These are phyloP conservation scores for Psilocybe mexicana DNA, from an alignment of 1,284 basidiomycete genomes.

Conservation along the genomic window DNA sequence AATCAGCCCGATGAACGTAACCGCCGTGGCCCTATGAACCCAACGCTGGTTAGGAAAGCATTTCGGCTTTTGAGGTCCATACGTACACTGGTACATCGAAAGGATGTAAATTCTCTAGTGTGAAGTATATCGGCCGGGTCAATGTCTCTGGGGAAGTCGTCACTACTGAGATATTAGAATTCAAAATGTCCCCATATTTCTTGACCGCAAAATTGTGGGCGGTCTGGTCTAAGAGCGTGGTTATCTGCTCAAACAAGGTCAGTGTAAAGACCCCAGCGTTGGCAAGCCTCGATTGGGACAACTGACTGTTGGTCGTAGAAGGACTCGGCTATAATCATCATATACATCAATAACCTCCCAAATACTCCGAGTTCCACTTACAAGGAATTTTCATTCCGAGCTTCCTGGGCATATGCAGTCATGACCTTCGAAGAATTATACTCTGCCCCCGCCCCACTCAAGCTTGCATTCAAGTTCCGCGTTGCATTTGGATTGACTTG, in stretches of 20 bases:
- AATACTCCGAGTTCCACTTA: slow-evolving; percentile 26
- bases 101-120: slow-evolving; percentile 30
- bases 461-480: slow-evolving; percentile 28
- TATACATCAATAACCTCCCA: background rate
- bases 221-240: slow-evolving; percentile 36
- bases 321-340: slow-evolving; percentile 26
- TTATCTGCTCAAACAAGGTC: slow-evolving; percentile 8
- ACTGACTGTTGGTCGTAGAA: slow-evolving; percentile 32
- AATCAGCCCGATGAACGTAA: slow-evolving; percentile 70
- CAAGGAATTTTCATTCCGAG: slow-evolving; percentile 48
- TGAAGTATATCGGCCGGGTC: slow-evolving; percentile 29
- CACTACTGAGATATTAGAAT: slow-evolving; percentile 31
- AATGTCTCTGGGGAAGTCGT: slow-evolving; percentile 34
- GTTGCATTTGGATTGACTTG: slow-evolving; percentile 43
- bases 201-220: slow-evolving; percentile 21
- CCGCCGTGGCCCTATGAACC: slow-evolving; percentile 58
- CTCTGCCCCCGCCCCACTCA: slow-evolving; percentile 25
- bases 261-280: slow-evolving; percentile 1
- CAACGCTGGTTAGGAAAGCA: no score
- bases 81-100: slow-evolving; percentile 35
- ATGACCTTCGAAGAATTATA: slow-evolving; percentile 34
- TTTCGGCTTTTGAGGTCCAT: no score
- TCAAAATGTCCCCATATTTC: slow-evolving; percentile 27
- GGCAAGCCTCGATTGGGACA: background rate
- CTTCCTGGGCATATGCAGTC: slow-evolving; percentile 34